A percentile compares a stretch with the other conserved stretches of the same genome.
Evolutionary conservation across 768 basidiomycete genomes (phyloP).

Genomic region (Mycena leptocephala): DNA sequence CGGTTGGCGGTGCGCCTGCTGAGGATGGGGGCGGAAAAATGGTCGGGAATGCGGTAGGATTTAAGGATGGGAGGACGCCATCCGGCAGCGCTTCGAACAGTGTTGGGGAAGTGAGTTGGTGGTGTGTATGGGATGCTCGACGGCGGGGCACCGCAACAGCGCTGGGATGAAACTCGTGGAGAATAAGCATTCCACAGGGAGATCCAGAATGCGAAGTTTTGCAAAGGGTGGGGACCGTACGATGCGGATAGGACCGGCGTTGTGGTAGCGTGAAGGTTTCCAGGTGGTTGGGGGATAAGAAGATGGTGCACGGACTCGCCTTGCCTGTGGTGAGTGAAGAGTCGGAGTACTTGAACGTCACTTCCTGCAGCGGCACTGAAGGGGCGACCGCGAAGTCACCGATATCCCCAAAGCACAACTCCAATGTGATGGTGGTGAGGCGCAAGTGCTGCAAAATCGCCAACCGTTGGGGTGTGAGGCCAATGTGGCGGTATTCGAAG

Average conservation of each 20-base stretch:
- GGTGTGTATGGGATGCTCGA: too few species aligned
- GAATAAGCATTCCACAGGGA: too few species aligned
- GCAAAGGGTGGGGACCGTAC: too few species aligned
- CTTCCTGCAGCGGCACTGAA: background rate
- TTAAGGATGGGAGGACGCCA: too few species aligned
- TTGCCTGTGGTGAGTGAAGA: conserved; percentile 3
- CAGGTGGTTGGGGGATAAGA: conserved; percentile 45
- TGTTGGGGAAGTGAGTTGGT: too few species aligned
- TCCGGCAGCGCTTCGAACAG: too few species aligned
- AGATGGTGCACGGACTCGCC: conserved; percentile 3
- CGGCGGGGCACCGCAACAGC: too few species aligned
- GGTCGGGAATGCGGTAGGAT: too few species aligned
- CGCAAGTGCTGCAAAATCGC: conserved; percentile 43
- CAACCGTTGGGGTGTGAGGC: conserved; percentile 53
- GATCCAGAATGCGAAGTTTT: too few species aligned
- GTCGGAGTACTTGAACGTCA: conserved; percentile 22
- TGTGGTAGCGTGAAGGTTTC: conserved; percentile 49
- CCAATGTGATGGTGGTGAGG: conserved; percentile 51
- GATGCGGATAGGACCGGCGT: conserved; percentile 43
- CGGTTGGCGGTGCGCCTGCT: too few species aligned
- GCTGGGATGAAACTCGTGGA: too few species aligned
- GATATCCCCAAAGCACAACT: conserved; percentile 35
- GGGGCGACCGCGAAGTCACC: background rate
- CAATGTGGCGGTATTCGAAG: conserved; percentile 55
- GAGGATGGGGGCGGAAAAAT: too few species aligned